A percentile compares a stretch with the other conserved stretches of the same genome.
These are phyloP conservation scores for Goffeauzyma gilvescens DNA, from an alignment of 768 basidiomycete genomes.

Conservation along the genomic window DNA sequence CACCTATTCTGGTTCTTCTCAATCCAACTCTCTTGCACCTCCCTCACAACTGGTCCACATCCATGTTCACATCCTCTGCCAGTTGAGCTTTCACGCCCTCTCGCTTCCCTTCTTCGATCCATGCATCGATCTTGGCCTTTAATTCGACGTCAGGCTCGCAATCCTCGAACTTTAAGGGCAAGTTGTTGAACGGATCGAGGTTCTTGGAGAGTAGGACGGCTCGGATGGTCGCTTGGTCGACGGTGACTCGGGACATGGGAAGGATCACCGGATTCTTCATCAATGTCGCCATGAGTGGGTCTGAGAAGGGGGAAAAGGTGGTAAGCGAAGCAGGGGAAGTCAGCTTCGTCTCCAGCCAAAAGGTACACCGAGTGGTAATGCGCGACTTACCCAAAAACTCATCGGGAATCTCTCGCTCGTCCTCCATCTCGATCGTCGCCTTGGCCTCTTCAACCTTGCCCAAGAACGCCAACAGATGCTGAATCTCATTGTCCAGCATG, in stretches of 20 bases:
- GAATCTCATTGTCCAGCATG: constrained; percentile 61
- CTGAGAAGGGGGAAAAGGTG: constrained; percentile 37
- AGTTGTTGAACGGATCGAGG: constrained; percentile 88
- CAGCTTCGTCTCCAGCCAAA: constrained; percentile 5
- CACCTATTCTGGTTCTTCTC: no score
- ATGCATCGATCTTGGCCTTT: constrained; percentile 55
- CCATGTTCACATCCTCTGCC: constrained; percentile 19
- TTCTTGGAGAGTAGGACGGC: constrained; percentile 77
- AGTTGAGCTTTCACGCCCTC: constrained; percentile 12
- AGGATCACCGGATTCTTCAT: constrained; percentile 91
- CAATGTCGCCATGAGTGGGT: constrained; percentile 72
- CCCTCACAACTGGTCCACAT: constrained; percentile 17
- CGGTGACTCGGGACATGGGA: constrained; percentile 55
- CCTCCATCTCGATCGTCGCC: constrained; percentile 49
- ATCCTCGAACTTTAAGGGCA: constrained; percentile 43
- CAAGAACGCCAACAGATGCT: constrained; percentile 50
- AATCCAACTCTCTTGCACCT: no score
- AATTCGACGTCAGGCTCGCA: constrained; percentile 44
- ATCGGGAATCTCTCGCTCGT: constrained; percentile 82
- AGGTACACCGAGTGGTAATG: not conserved
- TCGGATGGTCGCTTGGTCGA: constrained; percentile 87
- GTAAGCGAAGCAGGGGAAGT: no score
- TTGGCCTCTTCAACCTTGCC: constrained; percentile 66
- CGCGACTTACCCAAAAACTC: constrained; percentile 63
- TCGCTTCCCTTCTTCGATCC: constrained; percentile 42